Evolutionary conservation across 1,284 basidiomycete species (phyloP).

Genomic region (Rhodotorula sp.): DNA sequence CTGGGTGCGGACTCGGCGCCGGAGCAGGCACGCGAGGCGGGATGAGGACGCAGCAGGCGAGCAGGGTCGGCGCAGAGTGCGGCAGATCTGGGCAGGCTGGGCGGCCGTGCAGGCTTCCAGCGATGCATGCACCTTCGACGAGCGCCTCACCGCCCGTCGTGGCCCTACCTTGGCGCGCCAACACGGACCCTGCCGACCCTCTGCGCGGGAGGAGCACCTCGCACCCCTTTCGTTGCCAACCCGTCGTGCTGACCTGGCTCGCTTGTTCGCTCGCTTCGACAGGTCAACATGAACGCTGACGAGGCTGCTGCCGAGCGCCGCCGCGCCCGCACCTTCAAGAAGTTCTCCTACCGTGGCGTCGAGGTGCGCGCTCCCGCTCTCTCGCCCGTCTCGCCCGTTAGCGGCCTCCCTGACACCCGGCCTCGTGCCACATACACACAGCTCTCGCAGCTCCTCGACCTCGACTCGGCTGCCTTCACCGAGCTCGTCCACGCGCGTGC

Average conservation of each 20-base stretch:
- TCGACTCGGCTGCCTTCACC: constrained; percentile 81
- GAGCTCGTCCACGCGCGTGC: constrained; percentile 98
- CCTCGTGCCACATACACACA: constrained; percentile 5
- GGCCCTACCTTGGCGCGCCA: too few species aligned
- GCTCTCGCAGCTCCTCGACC: constrained; percentile 94
- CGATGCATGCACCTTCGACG: too few species aligned
- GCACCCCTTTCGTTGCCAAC: not conserved
- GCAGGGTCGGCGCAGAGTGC: too few species aligned
- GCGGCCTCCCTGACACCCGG: not conserved
- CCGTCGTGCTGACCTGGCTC: not conserved
- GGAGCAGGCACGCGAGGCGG: too few species aligned
- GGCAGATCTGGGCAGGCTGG: too few species aligned
- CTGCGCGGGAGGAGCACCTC: not conserved
- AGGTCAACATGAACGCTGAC: constrained; percentile 46
- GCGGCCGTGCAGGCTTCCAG: too few species aligned
- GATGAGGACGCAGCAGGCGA: too few species aligned
- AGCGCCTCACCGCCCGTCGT: too few species aligned
- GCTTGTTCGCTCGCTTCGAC: not conserved
- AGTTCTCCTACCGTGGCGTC: constrained; percentile 96
- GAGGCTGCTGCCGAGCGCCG: constrained; percentile 50
- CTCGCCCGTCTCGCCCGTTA: not conserved
- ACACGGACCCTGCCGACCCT: not conserved
- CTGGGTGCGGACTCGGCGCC: not conserved
- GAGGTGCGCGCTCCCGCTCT: constrained; percentile 56
- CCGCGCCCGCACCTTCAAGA: constrained; percentile 96